A percentile compares a stretch with the other conserved stretches of the same genome.
phyloP scores from a whole-genome alignment of 2,329 filamentous ascomycete genomes.

The Fusarium albidum region DNA sequence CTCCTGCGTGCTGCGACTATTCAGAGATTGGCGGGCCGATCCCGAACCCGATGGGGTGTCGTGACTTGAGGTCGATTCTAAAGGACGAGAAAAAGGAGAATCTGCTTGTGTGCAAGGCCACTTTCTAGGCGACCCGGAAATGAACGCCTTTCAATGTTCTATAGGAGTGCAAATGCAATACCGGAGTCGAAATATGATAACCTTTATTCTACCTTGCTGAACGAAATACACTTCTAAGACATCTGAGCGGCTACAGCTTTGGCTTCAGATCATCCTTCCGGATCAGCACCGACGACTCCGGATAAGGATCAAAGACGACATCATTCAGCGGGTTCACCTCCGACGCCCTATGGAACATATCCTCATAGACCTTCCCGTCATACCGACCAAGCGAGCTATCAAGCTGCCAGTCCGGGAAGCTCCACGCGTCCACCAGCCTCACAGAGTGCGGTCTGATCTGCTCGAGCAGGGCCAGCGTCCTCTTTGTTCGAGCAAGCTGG shows the following conservation, averaged over 20 bases:
- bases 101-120: constrained; percentile 2
- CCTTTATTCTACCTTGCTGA: too few species aligned
- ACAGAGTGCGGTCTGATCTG: constrained; percentile 79
- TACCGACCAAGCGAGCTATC: constrained; percentile 74
- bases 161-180: too few species aligned
- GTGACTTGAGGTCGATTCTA: background rate
- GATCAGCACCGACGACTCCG: constrained; percentile 50
- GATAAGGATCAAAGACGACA: constrained; percentile 76
- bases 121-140: background rate
- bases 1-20: background rate
- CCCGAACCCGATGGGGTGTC: background rate
- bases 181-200: too few species aligned
- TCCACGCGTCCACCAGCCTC: constrained; percentile 76
- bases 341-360: constrained; percentile 76
- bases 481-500: constrained; percentile 70
- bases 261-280: constrained; percentile 19
- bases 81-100: background rate
- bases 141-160: too few species aligned
- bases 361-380: constrained; percentile 80
- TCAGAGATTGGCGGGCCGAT: background rate
- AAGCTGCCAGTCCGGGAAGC: constrained; percentile 80
- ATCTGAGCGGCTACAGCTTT: constrained; percentile 16
- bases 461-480: constrained; percentile 73
- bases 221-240: background rate
- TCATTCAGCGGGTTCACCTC: constrained; percentile 78